Base-by-base conservation (phyloP, 169 alveolate species). In the Fabrea salina region DNA sequence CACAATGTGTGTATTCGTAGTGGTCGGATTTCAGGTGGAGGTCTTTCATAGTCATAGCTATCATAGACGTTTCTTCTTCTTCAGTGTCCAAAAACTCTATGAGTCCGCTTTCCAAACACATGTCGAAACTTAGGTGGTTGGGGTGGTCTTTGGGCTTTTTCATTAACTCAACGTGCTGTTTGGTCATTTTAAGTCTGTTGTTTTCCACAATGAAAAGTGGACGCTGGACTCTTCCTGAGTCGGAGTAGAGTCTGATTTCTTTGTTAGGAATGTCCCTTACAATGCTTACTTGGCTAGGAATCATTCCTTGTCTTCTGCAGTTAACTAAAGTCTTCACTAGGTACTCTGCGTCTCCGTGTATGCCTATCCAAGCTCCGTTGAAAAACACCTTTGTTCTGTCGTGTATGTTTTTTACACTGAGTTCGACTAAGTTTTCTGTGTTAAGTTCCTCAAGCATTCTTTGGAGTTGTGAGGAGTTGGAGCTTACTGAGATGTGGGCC, bases 11-110 rank as follows among this genome's bases (percentile, higher is more conserved):
- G 91, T 96, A 99, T 25, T 98, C 96, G 66, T 90, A 88, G 70
- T 97, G 87, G 82, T 95, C 91, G 25, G 93, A 94, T 30, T 86
- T 87, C 75, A 90, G 70, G 5, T 67, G 86, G 30, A 97, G 88
- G 74, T 98, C 99, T 61, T 93, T 95, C 37, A 97, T 92, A 78
- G 96, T 97, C 99, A 98, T 98, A n/a, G 99, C 99, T 11, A 98
- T 97, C 99, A 99, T 97, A 40, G 99, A 94, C 51, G 99, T 97
- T 84, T 99, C 99, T 86, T 98, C 99, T 87, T 99, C 99, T 88
- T 99, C 99, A 25, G 99, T 98, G 89, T 99, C 99, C n/a, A 99
- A 89, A 89, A 95, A 98, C 89, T 99, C 99, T 32, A 99, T 93
- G 44, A 97, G 92, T 4, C 99, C 99, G 30, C 92, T 89, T 64